Evolutionary conservation across 139 green algal species (phyloP).

Genomic region (Chlamydomonas sp.): DNA sequence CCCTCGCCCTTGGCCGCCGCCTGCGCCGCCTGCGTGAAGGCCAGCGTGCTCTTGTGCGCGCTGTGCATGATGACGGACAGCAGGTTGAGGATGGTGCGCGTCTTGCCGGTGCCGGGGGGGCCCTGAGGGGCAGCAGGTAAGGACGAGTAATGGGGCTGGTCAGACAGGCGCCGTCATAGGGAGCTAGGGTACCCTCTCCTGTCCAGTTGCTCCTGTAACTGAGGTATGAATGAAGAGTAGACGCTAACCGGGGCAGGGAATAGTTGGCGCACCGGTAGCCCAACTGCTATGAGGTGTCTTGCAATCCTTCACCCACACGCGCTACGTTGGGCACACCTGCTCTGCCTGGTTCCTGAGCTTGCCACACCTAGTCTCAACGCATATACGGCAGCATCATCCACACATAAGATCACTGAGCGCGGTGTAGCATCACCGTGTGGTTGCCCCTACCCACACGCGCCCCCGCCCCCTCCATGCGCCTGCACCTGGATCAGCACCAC

Average conservation of each 20-base stretch:
- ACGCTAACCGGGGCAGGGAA: too few relatives aligned
- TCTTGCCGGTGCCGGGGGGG: slow-evolving; percentile 90
- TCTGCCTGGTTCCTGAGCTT: too few relatives aligned
- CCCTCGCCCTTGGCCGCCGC: neutral
- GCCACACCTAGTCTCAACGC: neutral
- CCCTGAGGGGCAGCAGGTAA: slow-evolving; percentile 10
- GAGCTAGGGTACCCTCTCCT: too few relatives aligned
- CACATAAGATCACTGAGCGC: neutral
- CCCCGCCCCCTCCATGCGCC: too few relatives aligned
- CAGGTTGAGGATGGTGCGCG: slow-evolving; percentile 87
- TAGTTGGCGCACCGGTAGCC: too few relatives aligned
- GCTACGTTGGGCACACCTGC: neutral
- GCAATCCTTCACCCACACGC: neutral
- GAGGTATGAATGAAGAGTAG: too few relatives aligned
- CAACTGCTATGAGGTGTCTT: neutral
- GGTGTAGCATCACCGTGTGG: too few relatives aligned
- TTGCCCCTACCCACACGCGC: neutral
- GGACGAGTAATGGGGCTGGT: neutral
- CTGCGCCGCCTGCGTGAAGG: slow-evolving; percentile 23
- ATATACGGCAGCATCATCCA: neutral
- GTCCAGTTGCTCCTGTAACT: too few relatives aligned
- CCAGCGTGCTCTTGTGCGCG: slow-evolving; percentile 60
- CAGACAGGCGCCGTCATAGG: neutral
- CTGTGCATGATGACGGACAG: slow-evolving; percentile 91
- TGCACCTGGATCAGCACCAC: slow-evolving; percentile 85